These are phyloP conservation scores for Geosmithia flava DNA, from an alignment of 2,329 filamentous ascomycete species.

Conservation along the genomic window DNA sequence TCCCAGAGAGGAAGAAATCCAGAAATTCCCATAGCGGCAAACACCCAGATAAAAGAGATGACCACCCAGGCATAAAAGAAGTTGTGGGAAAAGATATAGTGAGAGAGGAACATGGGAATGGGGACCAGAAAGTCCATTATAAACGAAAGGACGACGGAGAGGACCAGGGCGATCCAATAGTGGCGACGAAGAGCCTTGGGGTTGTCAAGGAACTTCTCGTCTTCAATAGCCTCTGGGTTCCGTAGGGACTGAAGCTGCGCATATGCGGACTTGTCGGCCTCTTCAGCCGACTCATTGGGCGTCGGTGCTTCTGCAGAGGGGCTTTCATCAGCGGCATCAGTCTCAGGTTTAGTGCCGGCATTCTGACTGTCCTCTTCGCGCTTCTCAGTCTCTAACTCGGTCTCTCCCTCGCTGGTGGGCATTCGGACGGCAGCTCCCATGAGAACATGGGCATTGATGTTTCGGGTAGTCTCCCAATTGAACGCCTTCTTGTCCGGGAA, in stretches of 20 bases:
- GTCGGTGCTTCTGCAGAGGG: background rate
- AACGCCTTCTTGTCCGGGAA: constrained; percentile 53
- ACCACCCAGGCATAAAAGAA: constrained; percentile 69
- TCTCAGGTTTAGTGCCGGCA: constrained; percentile 38
- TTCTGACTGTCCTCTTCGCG: constrained; percentile 68
- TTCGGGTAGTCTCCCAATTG: constrained; percentile 59
- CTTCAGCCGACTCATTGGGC: constrained; percentile 19
- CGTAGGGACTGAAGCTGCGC: constrained; percentile 38
- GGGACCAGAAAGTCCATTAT: constrained; percentile 75
- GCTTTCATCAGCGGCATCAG: constrained; percentile 9
- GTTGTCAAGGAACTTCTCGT: background rate
- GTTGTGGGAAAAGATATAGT: constrained; percentile 46
- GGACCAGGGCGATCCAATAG: constrained; percentile 20
- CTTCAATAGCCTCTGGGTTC: constrained; percentile 9
- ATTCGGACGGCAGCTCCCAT: background rate
- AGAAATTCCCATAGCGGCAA: constrained; percentile 33
- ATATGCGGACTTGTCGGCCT: constrained; percentile 22
- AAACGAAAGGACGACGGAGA: constrained; percentile 37
- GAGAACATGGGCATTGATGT: background rate
- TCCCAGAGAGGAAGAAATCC: background rate
- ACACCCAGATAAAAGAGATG: constrained; percentile 62
- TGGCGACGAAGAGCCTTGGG: background rate
- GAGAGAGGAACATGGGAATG: constrained; percentile 77
- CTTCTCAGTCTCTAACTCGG: constrained; percentile 50
- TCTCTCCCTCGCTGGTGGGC: background rate